phyloP scores from a whole-genome alignment of 345 rosid species.

The Pistacia integerrima region DNA sequence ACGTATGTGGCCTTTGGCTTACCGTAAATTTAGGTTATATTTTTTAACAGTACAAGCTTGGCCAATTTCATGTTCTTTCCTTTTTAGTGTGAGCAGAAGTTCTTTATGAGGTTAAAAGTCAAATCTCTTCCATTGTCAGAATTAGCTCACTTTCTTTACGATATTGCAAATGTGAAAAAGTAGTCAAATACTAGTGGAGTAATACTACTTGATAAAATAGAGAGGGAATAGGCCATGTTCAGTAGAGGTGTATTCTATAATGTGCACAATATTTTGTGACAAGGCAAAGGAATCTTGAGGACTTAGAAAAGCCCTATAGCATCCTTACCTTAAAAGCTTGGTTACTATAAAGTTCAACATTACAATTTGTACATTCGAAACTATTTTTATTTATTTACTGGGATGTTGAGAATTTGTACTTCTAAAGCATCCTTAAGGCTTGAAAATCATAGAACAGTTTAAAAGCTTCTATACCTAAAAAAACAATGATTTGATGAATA shows the following conservation, averaged over 20 bases:
- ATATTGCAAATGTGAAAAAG: background rate
- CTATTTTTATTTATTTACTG: background rate
- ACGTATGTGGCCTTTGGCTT: background rate
- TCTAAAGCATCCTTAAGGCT: background rate
- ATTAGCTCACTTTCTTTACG: background rate
- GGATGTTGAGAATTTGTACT: background rate
- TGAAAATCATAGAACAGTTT: background rate
- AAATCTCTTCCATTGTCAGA: background rate
- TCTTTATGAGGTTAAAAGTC: background rate
- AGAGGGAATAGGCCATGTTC: background rate
- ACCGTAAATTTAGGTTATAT: constrained; percentile 8
- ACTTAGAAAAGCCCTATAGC: background rate
- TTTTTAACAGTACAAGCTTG: background rate
- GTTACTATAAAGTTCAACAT: background rate
- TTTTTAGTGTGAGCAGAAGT: background rate
- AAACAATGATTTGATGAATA: background rate
- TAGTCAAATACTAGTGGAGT: background rate
- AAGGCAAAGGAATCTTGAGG: background rate
- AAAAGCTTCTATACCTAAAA: constrained; percentile 9
- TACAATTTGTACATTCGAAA: background rate
- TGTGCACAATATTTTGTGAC: background rate
- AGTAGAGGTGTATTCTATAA: background rate
- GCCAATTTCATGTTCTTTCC: constrained; percentile 5
- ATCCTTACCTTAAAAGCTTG: background rate
- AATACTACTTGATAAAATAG: background rate